phyloP scores from a whole-genome alignment of 2,329 filamentous ascomycete genomes.

The Dactylonectria macrodidyma region DNA sequence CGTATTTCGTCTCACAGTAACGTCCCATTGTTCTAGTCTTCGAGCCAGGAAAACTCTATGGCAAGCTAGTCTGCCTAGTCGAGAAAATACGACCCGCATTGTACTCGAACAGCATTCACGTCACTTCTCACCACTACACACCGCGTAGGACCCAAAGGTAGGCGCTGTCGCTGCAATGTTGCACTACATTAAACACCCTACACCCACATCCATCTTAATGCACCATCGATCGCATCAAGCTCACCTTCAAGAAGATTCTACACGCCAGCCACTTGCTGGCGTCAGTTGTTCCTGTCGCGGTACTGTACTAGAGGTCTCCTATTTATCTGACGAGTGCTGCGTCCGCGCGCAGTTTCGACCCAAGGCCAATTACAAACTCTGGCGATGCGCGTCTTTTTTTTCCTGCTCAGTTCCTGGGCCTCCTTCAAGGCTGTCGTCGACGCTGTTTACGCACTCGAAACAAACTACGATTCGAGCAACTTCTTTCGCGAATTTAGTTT shows the following conservation, averaged over 20 bases:
- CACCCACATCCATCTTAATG: neutral
- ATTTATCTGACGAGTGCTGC: neutral
- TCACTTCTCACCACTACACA: too few species aligned
- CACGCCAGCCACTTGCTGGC: neutral
- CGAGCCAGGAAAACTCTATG: too few species aligned
- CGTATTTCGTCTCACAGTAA: too few species aligned
- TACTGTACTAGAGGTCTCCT: neutral
- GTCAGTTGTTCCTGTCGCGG: neutral
- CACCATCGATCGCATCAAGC: neutral
- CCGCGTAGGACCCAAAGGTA: neutral
- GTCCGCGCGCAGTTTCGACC: neutral
- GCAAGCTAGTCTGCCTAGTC: too few species aligned
- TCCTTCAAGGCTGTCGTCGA: neutral
- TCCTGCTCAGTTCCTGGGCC: slow-evolving; percentile 1
- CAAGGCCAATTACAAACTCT: neutral
- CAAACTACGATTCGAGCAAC: slow-evolving; percentile 54
- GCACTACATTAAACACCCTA: neutral
- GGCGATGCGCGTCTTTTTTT: neutral
- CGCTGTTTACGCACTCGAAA: slow-evolving; percentile 6
- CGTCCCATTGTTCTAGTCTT: too few species aligned
- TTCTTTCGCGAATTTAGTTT: slow-evolving; percentile 66
- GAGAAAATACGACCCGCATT: too few species aligned
- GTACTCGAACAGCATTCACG: too few species aligned
- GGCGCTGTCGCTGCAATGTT: neutral
- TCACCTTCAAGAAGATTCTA: neutral